Conservation (phyloP, 1,284 basidiomycete species). For the Amylostereum areolatum region DNA sequence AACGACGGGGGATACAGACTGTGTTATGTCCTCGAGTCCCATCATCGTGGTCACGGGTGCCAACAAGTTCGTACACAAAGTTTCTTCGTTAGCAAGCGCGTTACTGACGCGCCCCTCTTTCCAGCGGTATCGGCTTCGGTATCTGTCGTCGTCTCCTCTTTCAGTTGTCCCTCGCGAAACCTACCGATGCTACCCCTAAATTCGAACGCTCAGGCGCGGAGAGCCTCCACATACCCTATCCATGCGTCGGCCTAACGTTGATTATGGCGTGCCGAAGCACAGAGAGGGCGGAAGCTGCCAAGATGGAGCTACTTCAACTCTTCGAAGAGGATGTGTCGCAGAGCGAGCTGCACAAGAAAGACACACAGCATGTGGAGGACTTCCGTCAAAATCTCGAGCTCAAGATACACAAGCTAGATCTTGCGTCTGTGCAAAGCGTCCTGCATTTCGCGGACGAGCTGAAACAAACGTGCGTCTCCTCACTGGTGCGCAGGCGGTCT, state of each 20-base stretch:
- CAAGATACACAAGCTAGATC: conserved; percentile 59
- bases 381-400: conserved; percentile 63
- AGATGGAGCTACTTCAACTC: conserved; percentile 42
- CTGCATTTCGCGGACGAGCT: conserved; percentile 60
- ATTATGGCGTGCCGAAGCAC: conserved; percentile 79
- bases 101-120: conserved; percentile 1
- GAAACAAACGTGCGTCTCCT: conserved; percentile 40
- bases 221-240: conserved; percentile 10
- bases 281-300: conserved; percentile 59
- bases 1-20: background rate
- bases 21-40: conserved; percentile 27
- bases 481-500: background rate
- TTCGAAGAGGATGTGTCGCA: conserved; percentile 48
- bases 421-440: conserved; percentile 58
- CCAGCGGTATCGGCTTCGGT: conserved; percentile 80
- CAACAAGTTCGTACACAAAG: conserved; percentile 43
- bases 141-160: conserved; percentile 77
- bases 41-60: conserved; percentile 66
- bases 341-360: conserved; percentile 27
- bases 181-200: conserved; percentile 45
- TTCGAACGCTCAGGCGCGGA: conserved; percentile 15
- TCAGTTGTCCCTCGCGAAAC: conserved; percentile 52
- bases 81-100: background rate
- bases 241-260: conserved; percentile 60
- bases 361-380: conserved; percentile 43